A percentile compares a stretch with the other conserved stretches of the same genome.
Evolutionary conservation across 257 asterid species (phyloP).

Genomic region (Salvia rosmarinus): DNA sequence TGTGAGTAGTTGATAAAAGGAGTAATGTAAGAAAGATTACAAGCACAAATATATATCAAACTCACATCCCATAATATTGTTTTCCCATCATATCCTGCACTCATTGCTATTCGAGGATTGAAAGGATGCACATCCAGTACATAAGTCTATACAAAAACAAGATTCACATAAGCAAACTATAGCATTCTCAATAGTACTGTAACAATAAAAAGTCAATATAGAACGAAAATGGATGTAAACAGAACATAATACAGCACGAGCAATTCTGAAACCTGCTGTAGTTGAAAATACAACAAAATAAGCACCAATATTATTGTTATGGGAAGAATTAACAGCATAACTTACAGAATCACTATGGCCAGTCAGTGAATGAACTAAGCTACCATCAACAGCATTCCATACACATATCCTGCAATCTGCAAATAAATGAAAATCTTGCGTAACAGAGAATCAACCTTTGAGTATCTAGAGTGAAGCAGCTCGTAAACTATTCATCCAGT

Average conservation of each 20-base stretch:
- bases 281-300: conserved; percentile 6
- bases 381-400: conserved; percentile 99
- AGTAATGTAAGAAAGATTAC: conserved; percentile 25
- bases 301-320: conserved; percentile 21
- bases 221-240: conserved; percentile 12
- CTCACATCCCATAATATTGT: conserved; percentile 99
- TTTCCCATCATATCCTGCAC: conserved; percentile 99
- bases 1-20: conserved; percentile 26
- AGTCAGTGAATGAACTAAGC: conserved; percentile 95
- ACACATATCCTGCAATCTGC: conserved; percentile 99
- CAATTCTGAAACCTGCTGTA: conserved; percentile 14
- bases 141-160: conserved; percentile 65
- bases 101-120: conserved; percentile 98
- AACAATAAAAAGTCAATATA: background rate
- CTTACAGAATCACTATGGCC: conserved; percentile 97
- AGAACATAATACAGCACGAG: background rate
- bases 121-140: conserved; percentile 97
- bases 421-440: conserved; percentile 31
- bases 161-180: conserved; percentile 22
- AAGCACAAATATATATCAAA: conserved; percentile 28
- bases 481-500: background rate
- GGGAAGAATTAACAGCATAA: conserved; percentile 23
- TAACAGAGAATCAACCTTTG: conserved; percentile 24
- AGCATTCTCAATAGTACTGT: background rate
- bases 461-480: conserved; percentile 31